Base-by-base conservation (phyloP, 2,329 filamentous ascomycete species). In the Calonectria multiphialidica region DNA sequence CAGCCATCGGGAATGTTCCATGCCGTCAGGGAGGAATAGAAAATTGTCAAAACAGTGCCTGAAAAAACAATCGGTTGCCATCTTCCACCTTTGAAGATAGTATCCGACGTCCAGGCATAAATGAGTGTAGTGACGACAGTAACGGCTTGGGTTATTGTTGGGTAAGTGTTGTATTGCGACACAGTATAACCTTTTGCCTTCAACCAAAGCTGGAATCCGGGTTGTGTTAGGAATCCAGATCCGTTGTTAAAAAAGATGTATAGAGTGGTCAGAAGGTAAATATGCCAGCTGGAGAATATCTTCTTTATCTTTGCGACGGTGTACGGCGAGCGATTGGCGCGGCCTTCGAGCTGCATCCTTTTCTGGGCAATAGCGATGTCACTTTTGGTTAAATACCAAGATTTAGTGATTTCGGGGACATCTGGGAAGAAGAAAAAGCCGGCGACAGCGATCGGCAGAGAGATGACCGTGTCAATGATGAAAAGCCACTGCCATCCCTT, bases 211-310 rank as follows among this genome's bases (percentile, higher is more conserved):
- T 84, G 76, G 74, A 93, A 93, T 0, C 89, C 86, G 0, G 91
- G 91, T 78, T 90, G 88, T 21, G 84, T 83, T 10, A 82, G 80
- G 2, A 84, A 83, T 2, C 82, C 84, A 21, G 73, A 75, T 2
- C 87, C 90, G 75, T 93, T 93, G 81, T 92, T 92, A 84, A 93
- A 93, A 49, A 89, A 87, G 78, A 93, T 86, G 78, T 93, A 93
- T 1, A 93, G 81, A 0, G 89, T 71, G 0, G 87, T 87, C 15
- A 94, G 83, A 0, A 88, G 75, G 68, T 91, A 93, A 1, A 93
- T 89, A 73, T 92, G 91, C 92, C 92, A 93, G 7, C 88, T 89
- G 0, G 86, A 85, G 69, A 93, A 89, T 21, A 93, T 93, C 76
- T 88, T 89, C 80, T 86, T 87, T 45, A 93, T 77, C 81, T 91